Evolutionary conservation across 805 yeast genomes (phyloP), one percentile per base, ranked within the genome.

Genomic region (Metschnikowia henanensis): DNA sequence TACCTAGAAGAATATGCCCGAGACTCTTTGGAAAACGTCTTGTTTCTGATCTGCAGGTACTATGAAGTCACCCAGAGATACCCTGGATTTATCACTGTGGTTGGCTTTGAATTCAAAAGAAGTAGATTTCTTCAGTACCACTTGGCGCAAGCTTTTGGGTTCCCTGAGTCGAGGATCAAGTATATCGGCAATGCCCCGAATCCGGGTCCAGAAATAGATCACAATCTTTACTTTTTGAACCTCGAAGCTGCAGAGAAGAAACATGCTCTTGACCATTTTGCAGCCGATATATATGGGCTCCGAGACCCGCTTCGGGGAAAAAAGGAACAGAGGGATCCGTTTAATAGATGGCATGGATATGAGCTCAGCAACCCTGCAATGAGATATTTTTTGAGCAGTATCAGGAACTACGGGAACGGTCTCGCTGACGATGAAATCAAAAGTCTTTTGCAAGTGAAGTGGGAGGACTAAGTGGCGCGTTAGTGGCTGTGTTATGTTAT

Each of bases 1-100:
- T 47, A 68, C 5, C 64, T 81, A 1, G 96, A 87, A 56, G 91
- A 84, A 52, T 83, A 61, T 58, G 89, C 95, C 0, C 65, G 88
- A 30, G 95, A 87, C 60, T 85, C 94, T 1, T 83, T 83, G 57
- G 95, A 87, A 57, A 87, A 87, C 60, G 76, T 87, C 5, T 47
- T 85, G 3, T 85, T 79, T 59, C 79, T 84, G 50, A 51, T 84
- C 2, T 68, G 76, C 28, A 64, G 80, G 39, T 86, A 72, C 57
- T 59, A 74, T 23, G 80, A 82, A 50, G 46, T 72, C 2, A 58
- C 65, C 3, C 66, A 71, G 0, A 18, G 8, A 1, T 83, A 75
- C 48, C 95, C 95, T 0, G 34, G 52, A 0, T 51, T 51, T 2
- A 65, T 87, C 3, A 76, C 80, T 0, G 71, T 88, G 3, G 77